Evolutionary conservation across 495 filamentous ascomycete species (phyloP).

Genomic region (Penicillium soppii): DNA sequence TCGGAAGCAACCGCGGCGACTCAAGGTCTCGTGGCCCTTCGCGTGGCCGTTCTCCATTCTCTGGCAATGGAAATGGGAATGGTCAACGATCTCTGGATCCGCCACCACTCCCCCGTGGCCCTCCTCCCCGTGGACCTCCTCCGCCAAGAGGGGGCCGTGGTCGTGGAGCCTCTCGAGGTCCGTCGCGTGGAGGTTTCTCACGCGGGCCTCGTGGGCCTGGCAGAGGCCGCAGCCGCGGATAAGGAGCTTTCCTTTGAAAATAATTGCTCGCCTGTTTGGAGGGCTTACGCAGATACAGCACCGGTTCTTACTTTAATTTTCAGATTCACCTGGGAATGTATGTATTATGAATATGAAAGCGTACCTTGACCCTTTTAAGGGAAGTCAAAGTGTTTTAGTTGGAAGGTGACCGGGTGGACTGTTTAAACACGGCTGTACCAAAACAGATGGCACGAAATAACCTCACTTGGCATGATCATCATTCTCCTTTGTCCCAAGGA

Average conservation of each 20-base stretch:
- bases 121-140: constrained; percentile 1
- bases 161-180: background rate
- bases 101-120: background rate
- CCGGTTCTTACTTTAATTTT: background rate
- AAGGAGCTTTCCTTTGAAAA: too few relatives aligned
- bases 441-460: background rate
- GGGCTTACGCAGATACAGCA: background rate
- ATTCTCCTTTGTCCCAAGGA: constrained; percentile 37
- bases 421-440: too few relatives aligned
- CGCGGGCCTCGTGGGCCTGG: constrained; percentile 4
- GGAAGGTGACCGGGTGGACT: too few relatives aligned
- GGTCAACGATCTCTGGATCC: background rate
- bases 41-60: background rate
- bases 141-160: constrained; percentile 1
- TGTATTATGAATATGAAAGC: too few relatives aligned
- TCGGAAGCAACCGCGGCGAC: background rate
- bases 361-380: too few relatives aligned
- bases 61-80: constrained; percentile 2
- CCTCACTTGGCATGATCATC: constrained; percentile 10
- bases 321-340: too few relatives aligned
- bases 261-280: too few relatives aligned
- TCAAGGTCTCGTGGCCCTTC: background rate
- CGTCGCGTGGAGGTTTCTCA: background rate
- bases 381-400: too few relatives aligned
- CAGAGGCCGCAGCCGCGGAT: background rate